Evolutionary conservation across 176 grass and related monocot genomes (phyloP), one percentile per base, ranked within the genome.

Genomic region (Calamus simplicifolius): DNA sequence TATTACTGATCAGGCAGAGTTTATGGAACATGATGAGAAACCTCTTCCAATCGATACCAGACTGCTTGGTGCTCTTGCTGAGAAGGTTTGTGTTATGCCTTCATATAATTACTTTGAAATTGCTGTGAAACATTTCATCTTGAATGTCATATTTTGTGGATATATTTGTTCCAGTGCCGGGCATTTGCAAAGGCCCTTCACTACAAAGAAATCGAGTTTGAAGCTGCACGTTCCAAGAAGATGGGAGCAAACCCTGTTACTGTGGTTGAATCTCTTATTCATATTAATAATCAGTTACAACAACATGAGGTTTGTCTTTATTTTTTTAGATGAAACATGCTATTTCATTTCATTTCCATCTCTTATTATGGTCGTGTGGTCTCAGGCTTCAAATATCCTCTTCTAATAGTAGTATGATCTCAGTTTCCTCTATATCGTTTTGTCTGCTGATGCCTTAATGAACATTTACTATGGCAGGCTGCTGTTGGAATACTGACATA

Each of bases 191-290:
- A 97, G 80, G 92, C 92, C 48, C 87, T 97, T 19, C 92, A 97
- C 63, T 97, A 97, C 69, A 97, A 97, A 77, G 92, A 97, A 91
- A 97, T 97, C 84, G 87, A 97, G 69, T 97, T 97, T 76, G 86
- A 91, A 76, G 92, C 92, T 54, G 84, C 85, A 64, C 86, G 87
- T 68, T 88, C 81, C 18, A 97, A 97, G 69, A 91, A 97, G 69
- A 97, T 88, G 80, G 92, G 92, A 62, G 84, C 92, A 75, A 97
- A 88, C 77, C 92, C 87, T 85, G 87, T 97, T 77, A 85, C 87
- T 5, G 87, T 91, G 28, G 92, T 97, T n/a, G 92, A 97, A 56
- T 97, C 87, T 50, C 92, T 97, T 69, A 97, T 97, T 76, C 92
- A 97, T 73, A 97, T 97, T 49, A 97, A 97, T 50, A 97, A 97